Conservation (phyloP, 139 green algal genomes). For the Chlamydomonas sphaeroides region DNA sequence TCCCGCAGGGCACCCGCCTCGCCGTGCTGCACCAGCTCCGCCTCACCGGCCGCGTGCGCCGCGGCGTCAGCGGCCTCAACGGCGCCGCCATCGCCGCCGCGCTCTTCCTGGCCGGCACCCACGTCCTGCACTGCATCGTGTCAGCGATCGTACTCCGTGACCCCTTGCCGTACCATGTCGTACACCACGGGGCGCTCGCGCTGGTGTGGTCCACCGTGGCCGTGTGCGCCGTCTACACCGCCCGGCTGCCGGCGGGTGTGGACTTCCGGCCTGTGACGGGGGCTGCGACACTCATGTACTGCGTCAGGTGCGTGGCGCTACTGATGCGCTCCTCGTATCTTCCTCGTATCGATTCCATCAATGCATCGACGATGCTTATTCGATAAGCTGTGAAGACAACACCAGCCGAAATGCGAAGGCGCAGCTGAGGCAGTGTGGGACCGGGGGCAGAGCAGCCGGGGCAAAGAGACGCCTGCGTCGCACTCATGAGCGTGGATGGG, state of each 20-base stretch:
- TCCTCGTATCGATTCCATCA: too few species aligned
- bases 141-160: too few species aligned
- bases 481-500: too few species aligned
- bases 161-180: slow-evolving; percentile 9
- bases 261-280: slow-evolving; percentile 20
- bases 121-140: slow-evolving; percentile 21
- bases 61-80: slow-evolving; percentile 3
- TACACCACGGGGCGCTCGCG: not conserved
- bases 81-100: slow-evolving; percentile 15
- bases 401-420: too few species aligned
- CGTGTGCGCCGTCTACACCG: slow-evolving; percentile 7
- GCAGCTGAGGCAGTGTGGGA: too few species aligned
- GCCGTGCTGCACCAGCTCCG: not conserved
- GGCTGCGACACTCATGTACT: not conserved
- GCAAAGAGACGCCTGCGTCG: too few species aligned
- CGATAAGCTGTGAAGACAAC: too few species aligned
- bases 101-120: slow-evolving; percentile 20
- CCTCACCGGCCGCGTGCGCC: not conserved
- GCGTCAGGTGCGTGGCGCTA: slow-evolving; percentile 8
- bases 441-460: too few species aligned
- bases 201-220: slow-evolving; percentile 1
- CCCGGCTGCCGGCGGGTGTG: not conserved
- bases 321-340: too few species aligned
- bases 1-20: slow-evolving; percentile 1
- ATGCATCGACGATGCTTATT: too few species aligned